phyloP scores from a whole-genome alignment of 805 yeast genomes.

The Alloascoidea hylecoeti region DNA sequence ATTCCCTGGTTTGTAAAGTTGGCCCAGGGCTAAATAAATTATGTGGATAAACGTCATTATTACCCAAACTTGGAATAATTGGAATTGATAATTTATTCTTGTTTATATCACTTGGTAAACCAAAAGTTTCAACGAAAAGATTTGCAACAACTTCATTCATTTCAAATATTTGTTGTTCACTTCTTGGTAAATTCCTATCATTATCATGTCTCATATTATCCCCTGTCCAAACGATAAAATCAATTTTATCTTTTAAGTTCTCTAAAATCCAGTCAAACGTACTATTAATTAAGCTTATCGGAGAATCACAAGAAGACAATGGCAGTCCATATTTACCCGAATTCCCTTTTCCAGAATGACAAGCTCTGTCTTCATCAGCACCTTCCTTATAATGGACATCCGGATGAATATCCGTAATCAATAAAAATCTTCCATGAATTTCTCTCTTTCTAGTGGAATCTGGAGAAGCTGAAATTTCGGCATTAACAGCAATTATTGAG shows the following conservation, averaged over 20 bases:
- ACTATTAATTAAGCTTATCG: conserved; percentile 40
- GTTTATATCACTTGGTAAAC: conserved; percentile 5
- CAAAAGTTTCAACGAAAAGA: conserved; percentile 19
- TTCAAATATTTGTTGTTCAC: conserved; percentile 56
- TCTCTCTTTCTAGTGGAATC: conserved; percentile 3
- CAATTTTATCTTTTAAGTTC: conserved; percentile 61
- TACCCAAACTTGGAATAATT: conserved; percentile 65
- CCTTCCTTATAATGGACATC: conserved; percentile 53
- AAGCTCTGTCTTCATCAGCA: conserved; percentile 28
- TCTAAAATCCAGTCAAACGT: conserved; percentile 56
- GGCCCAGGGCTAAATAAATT: conserved; percentile 80
- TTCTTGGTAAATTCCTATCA: conserved; percentile 61
- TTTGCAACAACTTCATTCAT: conserved; percentile 47
- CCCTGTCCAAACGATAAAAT: conserved; percentile 85
- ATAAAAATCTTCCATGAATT: conserved; percentile 69
- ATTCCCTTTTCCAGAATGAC: conserved; percentile 39
- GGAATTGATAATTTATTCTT: conserved; percentile 15
- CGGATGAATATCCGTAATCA: conserved; percentile 79
- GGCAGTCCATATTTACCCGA: conserved; percentile 70
- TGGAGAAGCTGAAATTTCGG: too few relatives aligned
- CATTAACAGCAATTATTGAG: too few relatives aligned
- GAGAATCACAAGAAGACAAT: conserved; percentile 64
- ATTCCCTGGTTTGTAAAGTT: conserved; percentile 71
- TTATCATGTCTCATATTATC: conserved; percentile 80
- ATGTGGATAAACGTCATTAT: conserved; percentile 84